Evolutionary conservation across 2,329 filamentous ascomycete species (phyloP).

Genomic region (Xylariaceae sp.): DNA sequence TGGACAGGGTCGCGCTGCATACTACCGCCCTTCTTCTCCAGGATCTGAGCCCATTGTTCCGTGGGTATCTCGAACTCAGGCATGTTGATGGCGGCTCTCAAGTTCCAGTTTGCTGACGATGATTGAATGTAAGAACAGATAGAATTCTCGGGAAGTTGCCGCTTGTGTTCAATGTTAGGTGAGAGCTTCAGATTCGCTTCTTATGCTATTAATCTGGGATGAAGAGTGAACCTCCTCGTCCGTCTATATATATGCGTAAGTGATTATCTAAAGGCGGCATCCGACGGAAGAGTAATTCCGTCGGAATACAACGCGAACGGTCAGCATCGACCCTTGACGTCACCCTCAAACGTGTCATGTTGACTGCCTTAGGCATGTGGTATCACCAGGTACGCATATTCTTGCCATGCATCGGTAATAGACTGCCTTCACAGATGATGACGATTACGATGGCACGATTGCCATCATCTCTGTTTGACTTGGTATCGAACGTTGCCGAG

Average conservation of each 20-base stretch:
- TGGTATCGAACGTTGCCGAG: no score
- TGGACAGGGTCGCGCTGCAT: constrained; percentile 34
- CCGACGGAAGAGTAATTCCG: not conserved
- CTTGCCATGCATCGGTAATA: no score
- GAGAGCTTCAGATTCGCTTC: not conserved
- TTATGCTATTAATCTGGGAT: not conserved
- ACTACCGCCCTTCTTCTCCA: constrained; percentile 73
- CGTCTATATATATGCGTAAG: not conserved
- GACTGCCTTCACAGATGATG: not conserved
- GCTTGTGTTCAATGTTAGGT: not conserved
- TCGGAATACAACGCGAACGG: no score
- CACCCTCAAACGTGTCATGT: not conserved
- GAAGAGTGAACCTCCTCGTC: not conserved
- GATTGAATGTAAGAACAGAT: not conserved
- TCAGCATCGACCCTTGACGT: not conserved
- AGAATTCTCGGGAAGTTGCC: no score
- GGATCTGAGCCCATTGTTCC: constrained; percentile 87
- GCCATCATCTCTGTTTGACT: not conserved
- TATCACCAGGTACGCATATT: not conserved
- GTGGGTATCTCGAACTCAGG: constrained; percentile 54
- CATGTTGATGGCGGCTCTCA: constrained; percentile 6
- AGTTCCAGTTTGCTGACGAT: not conserved
- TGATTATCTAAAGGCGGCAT: not conserved
- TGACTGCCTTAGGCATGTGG: not conserved
- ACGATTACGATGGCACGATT: not conserved